Conservation (phyloP, 176 grass and related monocot species). For the Otatea glauca region DNA sequence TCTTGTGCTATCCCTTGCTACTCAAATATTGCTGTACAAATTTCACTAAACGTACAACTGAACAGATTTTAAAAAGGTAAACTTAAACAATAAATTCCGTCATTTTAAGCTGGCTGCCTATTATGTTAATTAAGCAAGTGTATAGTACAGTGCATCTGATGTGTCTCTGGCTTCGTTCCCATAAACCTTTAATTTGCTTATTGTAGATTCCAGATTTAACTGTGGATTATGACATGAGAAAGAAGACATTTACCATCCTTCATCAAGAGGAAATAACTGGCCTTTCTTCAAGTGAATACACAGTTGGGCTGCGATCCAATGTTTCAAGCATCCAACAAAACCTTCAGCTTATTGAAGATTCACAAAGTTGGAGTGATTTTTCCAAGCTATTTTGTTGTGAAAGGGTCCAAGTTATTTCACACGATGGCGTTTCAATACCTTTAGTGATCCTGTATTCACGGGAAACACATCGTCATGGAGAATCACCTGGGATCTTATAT, state of each 20-base stretch:
- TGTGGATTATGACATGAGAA: conserved; percentile 83
- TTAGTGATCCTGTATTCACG: conserved; percentile 67
- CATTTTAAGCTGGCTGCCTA: conserved; percentile 11
- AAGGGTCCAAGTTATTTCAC: conserved; percentile 69
- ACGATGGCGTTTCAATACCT: conserved; percentile 73
- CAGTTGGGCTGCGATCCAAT: conserved; percentile 33
- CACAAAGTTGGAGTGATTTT: conserved; percentile 75
- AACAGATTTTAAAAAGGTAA: neutral
- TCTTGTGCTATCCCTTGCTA: neutral
- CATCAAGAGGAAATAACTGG: conserved; percentile 81
- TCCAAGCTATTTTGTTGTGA: conserved; percentile 70
- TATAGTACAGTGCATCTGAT: conserved; percentile 12
- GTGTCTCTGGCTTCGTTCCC: neutral
- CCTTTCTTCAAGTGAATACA: conserved; percentile 43
- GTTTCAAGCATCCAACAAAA: conserved; percentile 45
- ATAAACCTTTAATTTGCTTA: conserved; percentile 37
- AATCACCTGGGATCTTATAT: conserved; percentile 77
- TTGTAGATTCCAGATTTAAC: conserved; percentile 86
- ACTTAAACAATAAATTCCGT: conserved; percentile 15
- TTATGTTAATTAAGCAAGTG: conserved; percentile 30
- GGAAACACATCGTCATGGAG: conserved; percentile 48
- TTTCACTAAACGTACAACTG: conserved; percentile 25
- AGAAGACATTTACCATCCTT: conserved; percentile 65
- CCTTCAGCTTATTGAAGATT: conserved; percentile 51
- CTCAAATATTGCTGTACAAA: neutral